Percentiles rank a stretch among this genome's conserved stretches.
Conservation (phyloP, 441 rosid genomes). For the Erodium chrysanthum region DNA sequence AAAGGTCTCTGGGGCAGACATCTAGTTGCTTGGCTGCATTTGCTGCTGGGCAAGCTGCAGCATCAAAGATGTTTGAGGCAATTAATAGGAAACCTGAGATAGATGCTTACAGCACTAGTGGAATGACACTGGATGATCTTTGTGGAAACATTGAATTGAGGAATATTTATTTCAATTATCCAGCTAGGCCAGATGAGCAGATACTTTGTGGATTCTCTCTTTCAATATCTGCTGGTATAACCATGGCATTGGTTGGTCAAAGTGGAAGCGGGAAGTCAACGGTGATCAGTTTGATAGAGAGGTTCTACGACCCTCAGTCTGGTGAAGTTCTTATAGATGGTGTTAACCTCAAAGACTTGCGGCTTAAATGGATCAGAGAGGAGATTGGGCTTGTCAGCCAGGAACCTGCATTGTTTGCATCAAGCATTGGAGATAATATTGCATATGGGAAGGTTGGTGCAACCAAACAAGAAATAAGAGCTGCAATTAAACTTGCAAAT, state of each 20-base stretch:
- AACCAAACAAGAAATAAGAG: constrained; percentile 42
- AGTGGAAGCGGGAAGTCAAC: constrained; percentile 88
- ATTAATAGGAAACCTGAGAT: constrained; percentile 45
- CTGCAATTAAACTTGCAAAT: constrained; percentile 55
- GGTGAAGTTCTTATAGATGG: constrained; percentile 65
- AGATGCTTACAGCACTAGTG: constrained; percentile 47
- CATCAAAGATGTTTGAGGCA: constrained; percentile 70
- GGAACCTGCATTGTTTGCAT: constrained; percentile 59
- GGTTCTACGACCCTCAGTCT: constrained; percentile 70
- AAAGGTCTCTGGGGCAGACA: constrained; percentile 63
- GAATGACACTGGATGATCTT: constrained; percentile 38
- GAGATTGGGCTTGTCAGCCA: constrained; percentile 67
- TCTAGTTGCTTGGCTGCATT: constrained; percentile 49
- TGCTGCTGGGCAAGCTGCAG: constrained; percentile 65
- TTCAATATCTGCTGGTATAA: constrained; percentile 44
- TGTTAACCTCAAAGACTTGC: constrained; percentile 35
- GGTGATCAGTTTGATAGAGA: constrained; percentile 55
- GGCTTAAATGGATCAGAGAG: constrained; percentile 57
- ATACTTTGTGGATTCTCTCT: constrained; percentile 60
- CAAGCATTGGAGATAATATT: constrained; percentile 51
- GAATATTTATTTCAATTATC: constrained; percentile 43
- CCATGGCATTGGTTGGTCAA: constrained; percentile 64
- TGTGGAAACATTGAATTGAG: constrained; percentile 53
- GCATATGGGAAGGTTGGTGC: constrained; percentile 66
- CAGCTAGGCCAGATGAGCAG: constrained; percentile 62